Conservation (phyloP, 805 yeast genomes). For the Saturnispora serradocipensis region DNA sequence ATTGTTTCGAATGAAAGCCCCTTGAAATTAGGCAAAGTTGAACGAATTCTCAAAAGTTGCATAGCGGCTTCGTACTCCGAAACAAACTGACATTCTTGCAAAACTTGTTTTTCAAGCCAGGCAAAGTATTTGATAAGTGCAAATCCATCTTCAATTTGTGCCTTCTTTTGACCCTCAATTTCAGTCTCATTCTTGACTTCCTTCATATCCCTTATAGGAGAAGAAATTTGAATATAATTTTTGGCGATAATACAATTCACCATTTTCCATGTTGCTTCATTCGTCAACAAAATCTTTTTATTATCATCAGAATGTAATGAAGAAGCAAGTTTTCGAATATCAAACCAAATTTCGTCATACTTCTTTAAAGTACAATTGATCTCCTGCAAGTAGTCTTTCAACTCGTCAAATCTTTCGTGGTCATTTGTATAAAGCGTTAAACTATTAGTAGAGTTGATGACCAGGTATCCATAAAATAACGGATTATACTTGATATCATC, state of each 20-base stretch:
- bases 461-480: constrained; percentile 40
- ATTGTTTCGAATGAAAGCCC: constrained; percentile 71
- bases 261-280: constrained; percentile 60
- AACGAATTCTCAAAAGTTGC: constrained; percentile 47
- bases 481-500: constrained; percentile 47
- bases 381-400: constrained; percentile 32
- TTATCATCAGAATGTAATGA: constrained; percentile 12
- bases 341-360: constrained; percentile 39
- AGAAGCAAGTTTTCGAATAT: constrained; percentile 31
- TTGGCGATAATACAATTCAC: constrained; percentile 37
- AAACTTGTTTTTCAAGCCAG: constrained; percentile 47
- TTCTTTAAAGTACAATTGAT: constrained; percentile 36
- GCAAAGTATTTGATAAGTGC: constrained; percentile 46
- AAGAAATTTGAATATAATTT: constrained; percentile 34
- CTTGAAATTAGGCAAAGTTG: constrained; percentile 40
- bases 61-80: constrained; percentile 61
- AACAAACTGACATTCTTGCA: constrained; percentile 34
- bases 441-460: constrained; percentile 33
- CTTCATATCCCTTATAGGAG: constrained; percentile 51
- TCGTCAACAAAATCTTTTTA: constrained; percentile 39
- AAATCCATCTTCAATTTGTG: constrained; percentile 51
- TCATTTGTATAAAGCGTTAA: constrained; percentile 36
- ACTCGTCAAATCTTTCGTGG: constrained; percentile 29
- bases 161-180: constrained; percentile 39
- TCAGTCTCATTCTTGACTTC: constrained; percentile 43